A percentile compares a stretch with the other conserved stretches of the same genome.
These are phyloP conservation scores for Xylaria telfairii DNA, from an alignment of 495 filamentous ascomycete species.

Conservation along the genomic window DNA sequence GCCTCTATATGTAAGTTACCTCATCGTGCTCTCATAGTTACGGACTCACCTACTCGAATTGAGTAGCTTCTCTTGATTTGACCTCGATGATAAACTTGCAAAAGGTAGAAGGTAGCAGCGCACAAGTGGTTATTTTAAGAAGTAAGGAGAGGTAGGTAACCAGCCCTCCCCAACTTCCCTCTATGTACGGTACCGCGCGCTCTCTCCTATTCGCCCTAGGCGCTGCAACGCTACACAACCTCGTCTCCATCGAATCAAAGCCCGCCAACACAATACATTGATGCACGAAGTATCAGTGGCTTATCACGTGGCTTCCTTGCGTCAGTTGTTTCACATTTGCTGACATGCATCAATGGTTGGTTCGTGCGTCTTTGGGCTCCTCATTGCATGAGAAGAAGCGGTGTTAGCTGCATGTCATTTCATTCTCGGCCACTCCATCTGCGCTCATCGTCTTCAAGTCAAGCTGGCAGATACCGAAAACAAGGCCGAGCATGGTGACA, in stretches of 20 bases:
- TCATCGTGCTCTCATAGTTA: neutral
- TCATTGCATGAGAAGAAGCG: conserved; percentile 15
- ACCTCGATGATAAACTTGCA: neutral
- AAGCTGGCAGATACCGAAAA: neutral
- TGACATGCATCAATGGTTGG: conserved; percentile 26
- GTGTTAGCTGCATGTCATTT: conserved; percentile 26
- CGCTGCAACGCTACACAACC: conserved; percentile 10
- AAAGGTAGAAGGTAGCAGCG: neutral
- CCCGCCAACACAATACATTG: conserved; percentile 15
- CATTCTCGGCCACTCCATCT: conserved; percentile 11
- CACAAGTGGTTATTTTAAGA: neutral
- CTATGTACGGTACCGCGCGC: conserved; percentile 3
- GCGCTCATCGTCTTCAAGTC: neutral
- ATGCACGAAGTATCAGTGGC: conserved; percentile 16
- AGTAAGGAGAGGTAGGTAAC: too few species aligned
- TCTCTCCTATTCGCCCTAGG: conserved; percentile 9
- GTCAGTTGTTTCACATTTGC: conserved; percentile 25
- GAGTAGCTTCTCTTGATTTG: neutral
- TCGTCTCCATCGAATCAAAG: conserved; percentile 15
- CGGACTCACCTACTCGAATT: neutral
- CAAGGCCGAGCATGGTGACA: neutral
- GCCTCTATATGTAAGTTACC: neutral
- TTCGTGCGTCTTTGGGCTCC: conserved; percentile 18
- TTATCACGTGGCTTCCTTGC: conserved; percentile 23
- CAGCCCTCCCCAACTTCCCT: neutral